Percentiles rank a stretch among this genome's conserved stretches.
Conservation (phyloP, 176 grass and related monocot species). For the Phyllostachys edulis region DNA sequence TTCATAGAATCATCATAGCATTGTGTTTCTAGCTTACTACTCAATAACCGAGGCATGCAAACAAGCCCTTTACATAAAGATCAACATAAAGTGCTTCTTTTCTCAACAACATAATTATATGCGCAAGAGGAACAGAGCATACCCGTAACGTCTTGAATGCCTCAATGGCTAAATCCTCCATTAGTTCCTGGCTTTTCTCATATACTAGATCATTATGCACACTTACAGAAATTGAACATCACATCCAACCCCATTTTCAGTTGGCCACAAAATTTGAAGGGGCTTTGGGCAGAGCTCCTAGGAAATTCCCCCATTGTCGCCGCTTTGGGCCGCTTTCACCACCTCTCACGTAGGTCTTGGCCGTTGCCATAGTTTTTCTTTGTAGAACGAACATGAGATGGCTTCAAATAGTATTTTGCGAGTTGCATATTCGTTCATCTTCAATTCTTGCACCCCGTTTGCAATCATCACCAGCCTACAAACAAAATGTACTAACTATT, state of each 20-base stretch:
- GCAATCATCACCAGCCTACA: background rate
- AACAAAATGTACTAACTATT: background rate
- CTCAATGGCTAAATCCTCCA: conserved; percentile 68
- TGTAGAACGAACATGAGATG: background rate
- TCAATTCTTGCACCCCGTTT: background rate
- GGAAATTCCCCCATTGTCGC: too few relatives aligned
- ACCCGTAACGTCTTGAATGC: conserved; percentile 71
- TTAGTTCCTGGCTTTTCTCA: conserved; percentile 52
- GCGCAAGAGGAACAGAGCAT: background rate
- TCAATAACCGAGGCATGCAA: background rate
- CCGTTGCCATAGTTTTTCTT: conserved; percentile 14
- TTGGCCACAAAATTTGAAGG: background rate
- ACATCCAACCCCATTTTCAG: conserved; percentile 10
- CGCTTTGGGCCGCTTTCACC: too few relatives aligned
- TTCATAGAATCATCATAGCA: background rate
- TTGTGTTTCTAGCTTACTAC: background rate
- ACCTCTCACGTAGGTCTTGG: too few relatives aligned
- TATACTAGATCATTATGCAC: conserved; percentile 82
- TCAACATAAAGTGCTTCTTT: conserved; percentile 8
- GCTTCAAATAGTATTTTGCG: background rate
- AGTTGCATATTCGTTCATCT: background rate
- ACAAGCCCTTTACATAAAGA: background rate
- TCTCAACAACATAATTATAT: background rate
- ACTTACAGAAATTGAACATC: conserved; percentile 31
- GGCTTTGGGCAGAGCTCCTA: too few relatives aligned